A percentile compares a stretch with the other conserved stretches of the same genome.
Evolutionary conservation across 1,139 yeast species (phyloP).

Genomic region (Candida mesenterica): DNA sequence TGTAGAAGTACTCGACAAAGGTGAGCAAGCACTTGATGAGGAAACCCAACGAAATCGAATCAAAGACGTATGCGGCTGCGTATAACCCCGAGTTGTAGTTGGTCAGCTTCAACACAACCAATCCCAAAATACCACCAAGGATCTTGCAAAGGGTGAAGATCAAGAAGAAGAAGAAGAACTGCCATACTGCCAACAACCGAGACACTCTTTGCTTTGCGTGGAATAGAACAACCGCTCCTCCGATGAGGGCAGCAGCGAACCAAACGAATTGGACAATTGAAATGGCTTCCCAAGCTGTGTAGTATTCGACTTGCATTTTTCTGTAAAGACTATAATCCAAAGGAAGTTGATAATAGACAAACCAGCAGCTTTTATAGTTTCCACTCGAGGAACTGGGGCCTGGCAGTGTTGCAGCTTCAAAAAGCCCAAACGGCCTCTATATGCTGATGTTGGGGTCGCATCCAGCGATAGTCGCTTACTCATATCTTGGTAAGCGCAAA

Average conservation of each 20-base stretch:
- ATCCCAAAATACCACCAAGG: constrained; percentile 19
- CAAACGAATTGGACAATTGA: constrained; percentile 17
- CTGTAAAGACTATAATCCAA: too few relatives aligned
- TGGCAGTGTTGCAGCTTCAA: too few relatives aligned
- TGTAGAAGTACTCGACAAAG: constrained; percentile 11
- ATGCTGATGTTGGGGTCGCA: too few relatives aligned
- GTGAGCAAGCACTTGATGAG: constrained; percentile 15
- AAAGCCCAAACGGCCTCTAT: too few relatives aligned
- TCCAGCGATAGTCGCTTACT: too few relatives aligned
- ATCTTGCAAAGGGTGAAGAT: constrained; percentile 18
- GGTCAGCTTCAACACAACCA: constrained; percentile 11
- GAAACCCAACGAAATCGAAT: constrained; percentile 19
- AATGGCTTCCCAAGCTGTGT: constrained; percentile 17
- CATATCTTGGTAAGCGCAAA: too few relatives aligned
- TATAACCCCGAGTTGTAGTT: constrained; percentile 11
- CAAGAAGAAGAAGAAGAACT: background rate
- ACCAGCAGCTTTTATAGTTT: too few relatives aligned
- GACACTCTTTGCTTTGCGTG: background rate
- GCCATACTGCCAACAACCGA: background rate
- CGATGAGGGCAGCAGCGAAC: constrained; percentile 12
- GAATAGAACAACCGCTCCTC: background rate
- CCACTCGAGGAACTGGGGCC: too few relatives aligned
- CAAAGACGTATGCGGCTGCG: constrained; percentile 20
- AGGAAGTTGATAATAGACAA: too few relatives aligned
- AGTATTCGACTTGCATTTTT: constrained; percentile 2